Evolutionary conservation across 805 yeast species (phyloP), one percentile per base, ranked within the genome.

Genomic region (Schwanniomyces sp.): DNA sequence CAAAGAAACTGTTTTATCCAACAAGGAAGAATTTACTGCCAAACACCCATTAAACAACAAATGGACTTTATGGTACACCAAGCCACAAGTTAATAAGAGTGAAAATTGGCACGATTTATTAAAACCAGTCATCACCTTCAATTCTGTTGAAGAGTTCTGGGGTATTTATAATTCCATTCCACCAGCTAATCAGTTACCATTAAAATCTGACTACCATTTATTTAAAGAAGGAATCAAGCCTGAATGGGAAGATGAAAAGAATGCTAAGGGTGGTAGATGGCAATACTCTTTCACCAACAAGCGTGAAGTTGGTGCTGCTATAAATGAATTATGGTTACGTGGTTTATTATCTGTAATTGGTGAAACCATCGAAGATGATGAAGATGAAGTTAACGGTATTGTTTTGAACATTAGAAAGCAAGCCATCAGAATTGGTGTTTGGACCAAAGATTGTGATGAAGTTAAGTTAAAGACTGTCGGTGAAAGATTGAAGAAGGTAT

Each of bases 61-160:
- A 70, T 92, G 97, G 97, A 90, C 98, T 18, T 80, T 92, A 63
- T 92, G 99, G 99, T 94, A 90, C 79, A 88, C 96, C 50, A 91
- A 91, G 75, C 98, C 99, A 52, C 85, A 89, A 51, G 82, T 84
- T 51, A 87, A 84, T 63, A 78, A 76, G 55, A 75, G 75, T 55
- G 96, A 90, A 72, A 83, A 89, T 61, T 92, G 98, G 98, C 81
- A 89, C 46, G 96, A 91, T 63, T 79, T 91, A 55, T 79, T 94
- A 63, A 91, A 91, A 75, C 95, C 96, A 48, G 95, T 94, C 44
- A 92, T 91, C 58, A 82, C 95, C 21, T 90, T 94, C 61, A 80
- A 84, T 46, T 84, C 96, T n/a, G 98, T 94, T 44, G 99, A 94
- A 76, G 97, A 92, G 70, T 94, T 94, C 76, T 94, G 99, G 99